Base-by-base conservation (phyloP, 2,329 filamentous ascomycete species). In the Ascosphaera pollenicola region DNA sequence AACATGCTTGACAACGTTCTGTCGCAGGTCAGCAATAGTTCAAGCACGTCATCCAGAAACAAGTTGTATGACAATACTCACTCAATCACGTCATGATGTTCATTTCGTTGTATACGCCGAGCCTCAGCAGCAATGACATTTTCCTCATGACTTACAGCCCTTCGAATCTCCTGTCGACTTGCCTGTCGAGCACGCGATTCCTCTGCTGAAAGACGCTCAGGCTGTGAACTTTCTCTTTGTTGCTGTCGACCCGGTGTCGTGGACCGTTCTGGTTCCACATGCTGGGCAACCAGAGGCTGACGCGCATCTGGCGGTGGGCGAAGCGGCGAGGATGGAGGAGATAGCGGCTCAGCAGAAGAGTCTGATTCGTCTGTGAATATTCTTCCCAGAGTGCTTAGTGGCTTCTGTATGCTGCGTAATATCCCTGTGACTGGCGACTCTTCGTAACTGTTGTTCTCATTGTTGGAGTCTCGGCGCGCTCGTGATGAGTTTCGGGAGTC, bases 1-100 rank as follows among this genome's bases (percentile, higher is more conserved):
- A 98, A 98, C 89, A 98, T 98, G 49, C 83, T 79, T 37, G 82
- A 76, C 41, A 98, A 62, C 28, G 89, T 95, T 59, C 62, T 65
- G 15, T 26, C 17, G 40, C 17, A 11, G 17, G 35, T 36, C 11
- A 36, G 15, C 24, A 13, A n/a, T 28, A 30, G 17, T 38, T 47
- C 35, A 47, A n/a, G n/a, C n/a, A n/a, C n/a, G n/a, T n/a, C n/a
- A n/a, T n/a, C n/a, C n/a, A n/a, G n/a, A 40, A 36, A 43, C 35
- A 19, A 35, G 10, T 16, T 16, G 10, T 5, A 39, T 35, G 19
- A 13, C 43, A 40, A 35, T n/a, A 54, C 59, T 54, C 49, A 66
- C 60, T 95, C 89, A 2, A 95, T 87, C 6, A 98, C 75, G 49
- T 84, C 87, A 40, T 73, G 67, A 57, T 95, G 85, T 63, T 98